Percentiles rank a stretch among this genome's conserved stretches.
phyloP scores from a whole-genome alignment of 2,329 filamentous ascomycete species.

The Diplocarpon rosae region DNA sequence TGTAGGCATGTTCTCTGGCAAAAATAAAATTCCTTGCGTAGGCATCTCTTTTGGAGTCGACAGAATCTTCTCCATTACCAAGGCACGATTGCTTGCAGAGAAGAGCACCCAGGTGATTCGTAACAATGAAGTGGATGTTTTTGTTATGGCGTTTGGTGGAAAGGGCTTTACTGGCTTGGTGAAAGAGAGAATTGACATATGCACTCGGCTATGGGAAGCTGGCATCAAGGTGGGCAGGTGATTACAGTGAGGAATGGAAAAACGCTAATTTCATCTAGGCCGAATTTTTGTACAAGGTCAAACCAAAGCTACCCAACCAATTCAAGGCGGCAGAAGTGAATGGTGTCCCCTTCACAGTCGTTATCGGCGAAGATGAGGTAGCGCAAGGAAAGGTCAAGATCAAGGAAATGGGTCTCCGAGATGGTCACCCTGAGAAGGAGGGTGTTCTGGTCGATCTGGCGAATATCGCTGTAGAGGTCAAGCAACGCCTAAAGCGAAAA shows the following conservation, averaged over 20 bases:
- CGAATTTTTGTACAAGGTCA: constrained; percentile 81
- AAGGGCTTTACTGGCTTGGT: constrained; percentile 74
- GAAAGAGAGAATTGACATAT: constrained; percentile 73
- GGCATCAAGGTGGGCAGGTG: constrained; percentile 60
- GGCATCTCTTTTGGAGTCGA: constrained; percentile 92
- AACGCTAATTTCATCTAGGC: constrained; percentile 35
- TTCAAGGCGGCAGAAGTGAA: constrained; percentile 81
- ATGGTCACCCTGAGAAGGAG: constrained; percentile 84
- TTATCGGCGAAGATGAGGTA: constrained; percentile 85
- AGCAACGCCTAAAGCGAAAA: constrained; percentile 34
- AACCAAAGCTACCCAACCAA: constrained; percentile 78
- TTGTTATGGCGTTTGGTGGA: constrained; percentile 88
- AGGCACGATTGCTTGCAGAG: constrained; percentile 58
- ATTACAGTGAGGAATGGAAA: background rate
- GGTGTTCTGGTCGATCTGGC: constrained; percentile 61
- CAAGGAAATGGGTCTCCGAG: constrained; percentile 71
- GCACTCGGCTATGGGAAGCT: constrained; percentile 68
- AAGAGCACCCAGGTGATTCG: constrained; percentile 44
- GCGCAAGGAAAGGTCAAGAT: constrained; percentile 74
- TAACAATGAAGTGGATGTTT: constrained; percentile 75
- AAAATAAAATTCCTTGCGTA: constrained; percentile 77
- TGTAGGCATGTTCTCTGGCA: constrained; percentile 86
- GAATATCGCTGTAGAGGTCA: constrained; percentile 54
- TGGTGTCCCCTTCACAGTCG: constrained; percentile 74
- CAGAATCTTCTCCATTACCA: constrained; percentile 86